Evolutionary conservation across 208 protist species (phyloP).

Genomic region (Leishmania major): DNA sequence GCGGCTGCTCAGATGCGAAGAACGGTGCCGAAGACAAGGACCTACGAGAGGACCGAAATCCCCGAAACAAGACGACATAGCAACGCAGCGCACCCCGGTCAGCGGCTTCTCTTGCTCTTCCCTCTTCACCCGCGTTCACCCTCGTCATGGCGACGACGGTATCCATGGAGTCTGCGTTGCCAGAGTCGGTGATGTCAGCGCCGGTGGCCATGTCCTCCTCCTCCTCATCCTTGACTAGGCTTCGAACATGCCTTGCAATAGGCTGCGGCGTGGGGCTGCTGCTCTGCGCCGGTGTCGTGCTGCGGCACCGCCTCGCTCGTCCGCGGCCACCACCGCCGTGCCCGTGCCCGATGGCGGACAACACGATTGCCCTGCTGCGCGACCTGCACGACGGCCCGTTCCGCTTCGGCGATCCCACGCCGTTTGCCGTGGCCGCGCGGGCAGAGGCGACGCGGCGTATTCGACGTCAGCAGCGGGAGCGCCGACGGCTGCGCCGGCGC

Average conservation of each 20-base stretch:
- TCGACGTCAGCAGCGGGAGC: slow-evolving; percentile 22
- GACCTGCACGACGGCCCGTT: slow-evolving; percentile 55
- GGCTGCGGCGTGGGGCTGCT: slow-evolving; percentile 17
- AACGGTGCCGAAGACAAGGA: not conserved
- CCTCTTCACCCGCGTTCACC: not conserved
- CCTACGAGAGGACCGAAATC: not conserved
- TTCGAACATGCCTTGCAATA: not conserved
- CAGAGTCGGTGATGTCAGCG: not conserved
- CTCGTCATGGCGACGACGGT: not conserved
- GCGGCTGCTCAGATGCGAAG: not conserved
- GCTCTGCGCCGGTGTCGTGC: slow-evolving; percentile 14
- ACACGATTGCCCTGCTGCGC: slow-evolving; percentile 38
- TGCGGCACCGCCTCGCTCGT: slow-evolving; percentile 15
- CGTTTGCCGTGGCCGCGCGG: slow-evolving; percentile 21
- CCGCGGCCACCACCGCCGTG: slow-evolving; percentile 9
- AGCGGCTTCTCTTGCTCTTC: not conserved
- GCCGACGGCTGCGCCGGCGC: slow-evolving; percentile 21
- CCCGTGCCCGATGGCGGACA: slow-evolving; percentile 31
- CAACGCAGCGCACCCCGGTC: not conserved
- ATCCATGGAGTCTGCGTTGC: not conserved
- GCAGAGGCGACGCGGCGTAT: slow-evolving; percentile 29
- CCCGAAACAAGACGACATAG: too few relatives aligned
- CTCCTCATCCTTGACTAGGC: not conserved
- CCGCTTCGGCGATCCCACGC: slow-evolving; percentile 38
- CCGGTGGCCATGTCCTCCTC: not conserved